phyloP scores from a whole-genome alignment of 1,139 yeast genomes.

The Yamadazyma blattariae region DNA sequence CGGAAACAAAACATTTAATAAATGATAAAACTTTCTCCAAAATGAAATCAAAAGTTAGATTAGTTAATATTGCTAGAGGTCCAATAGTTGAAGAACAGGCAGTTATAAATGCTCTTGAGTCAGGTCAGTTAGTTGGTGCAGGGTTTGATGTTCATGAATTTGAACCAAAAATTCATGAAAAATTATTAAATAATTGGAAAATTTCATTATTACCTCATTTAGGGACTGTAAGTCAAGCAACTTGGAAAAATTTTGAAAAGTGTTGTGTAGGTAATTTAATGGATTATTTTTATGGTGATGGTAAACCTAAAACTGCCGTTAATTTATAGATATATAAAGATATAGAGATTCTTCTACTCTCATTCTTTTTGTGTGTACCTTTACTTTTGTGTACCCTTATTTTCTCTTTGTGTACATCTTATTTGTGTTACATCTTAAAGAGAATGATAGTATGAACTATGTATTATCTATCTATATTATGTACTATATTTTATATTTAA shows the following conservation, averaged over 20 bases:
- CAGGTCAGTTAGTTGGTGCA: constrained; percentile 36
- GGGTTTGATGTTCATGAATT: constrained; percentile 42
- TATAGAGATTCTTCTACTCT: too few relatives aligned
- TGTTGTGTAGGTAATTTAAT: constrained; percentile 29
- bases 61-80: constrained; percentile 38
- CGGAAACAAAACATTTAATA: constrained; percentile 25
- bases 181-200: constrained; percentile 25
- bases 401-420: too few relatives aligned
- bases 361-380: too few relatives aligned
- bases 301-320: constrained; percentile 20
- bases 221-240: constrained; percentile 28
- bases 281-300: constrained; percentile 26
- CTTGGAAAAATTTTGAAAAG: constrained; percentile 31
- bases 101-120: constrained; percentile 31
- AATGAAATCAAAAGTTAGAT: constrained; percentile 30
- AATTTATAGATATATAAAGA: constrained; percentile 9
- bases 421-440: too few relatives aligned
- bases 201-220: constrained; percentile 32
- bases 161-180: constrained; percentile 31
- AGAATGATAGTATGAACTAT: too few relatives aligned
- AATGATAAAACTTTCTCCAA: constrained; percentile 24
- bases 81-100: constrained; percentile 36
- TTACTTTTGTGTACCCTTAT: too few relatives aligned
- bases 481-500: too few relatives aligned
- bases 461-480: too few relatives aligned